Percentiles rank a stretch among this genome's conserved stretches.
Conservation (phyloP, 2,329 filamentous ascomycete species). For the Fusarium metavorans region DNA sequence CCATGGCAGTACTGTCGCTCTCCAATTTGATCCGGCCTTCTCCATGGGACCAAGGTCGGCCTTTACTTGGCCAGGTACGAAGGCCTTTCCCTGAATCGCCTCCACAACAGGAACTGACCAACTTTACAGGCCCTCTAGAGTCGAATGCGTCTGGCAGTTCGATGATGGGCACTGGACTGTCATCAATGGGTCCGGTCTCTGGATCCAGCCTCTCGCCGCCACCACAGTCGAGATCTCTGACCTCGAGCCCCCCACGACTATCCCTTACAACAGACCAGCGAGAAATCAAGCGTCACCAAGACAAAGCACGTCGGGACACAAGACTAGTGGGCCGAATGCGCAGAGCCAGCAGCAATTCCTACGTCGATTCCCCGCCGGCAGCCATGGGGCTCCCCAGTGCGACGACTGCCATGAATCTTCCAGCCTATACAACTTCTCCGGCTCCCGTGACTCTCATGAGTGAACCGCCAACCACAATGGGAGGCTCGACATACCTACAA, state of each 20-base stretch:
- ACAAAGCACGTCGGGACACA: slow-evolving; percentile 68
- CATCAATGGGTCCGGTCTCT: slow-evolving; percentile 59
- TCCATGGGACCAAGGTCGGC: slow-evolving; percentile 64
- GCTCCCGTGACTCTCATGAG: slow-evolving; percentile 64
- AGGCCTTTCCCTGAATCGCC: neutral
- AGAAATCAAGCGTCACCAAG: slow-evolving; percentile 71
- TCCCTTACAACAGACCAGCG: slow-evolving; percentile 70
- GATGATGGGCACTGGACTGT: slow-evolving; percentile 59
- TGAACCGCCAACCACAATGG: slow-evolving; percentile 60
- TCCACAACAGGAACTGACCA: neutral
- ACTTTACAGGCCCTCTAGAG: slow-evolving; percentile 50
- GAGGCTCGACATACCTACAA: slow-evolving; percentile 59
- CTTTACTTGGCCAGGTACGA: slow-evolving; percentile 64
- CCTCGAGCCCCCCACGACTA: slow-evolving; percentile 68
- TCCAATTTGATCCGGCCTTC: slow-evolving; percentile 64
- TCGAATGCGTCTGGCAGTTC: slow-evolving; percentile 46
- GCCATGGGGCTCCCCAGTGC: slow-evolving; percentile 52
- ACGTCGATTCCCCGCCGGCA: slow-evolving; percentile 54
- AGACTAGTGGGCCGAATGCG: slow-evolving; percentile 65
- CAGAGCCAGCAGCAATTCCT: slow-evolving; percentile 62
- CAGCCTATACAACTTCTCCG: slow-evolving; percentile 65
- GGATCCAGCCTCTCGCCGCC: slow-evolving; percentile 66
- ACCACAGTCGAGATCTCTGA: slow-evolving; percentile 63
- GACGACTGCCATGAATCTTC: slow-evolving; percentile 57
- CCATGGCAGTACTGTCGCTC: slow-evolving; percentile 58